Base-by-base conservation (phyloP, 306 rosid species). In the Quercus glauca region DNA sequence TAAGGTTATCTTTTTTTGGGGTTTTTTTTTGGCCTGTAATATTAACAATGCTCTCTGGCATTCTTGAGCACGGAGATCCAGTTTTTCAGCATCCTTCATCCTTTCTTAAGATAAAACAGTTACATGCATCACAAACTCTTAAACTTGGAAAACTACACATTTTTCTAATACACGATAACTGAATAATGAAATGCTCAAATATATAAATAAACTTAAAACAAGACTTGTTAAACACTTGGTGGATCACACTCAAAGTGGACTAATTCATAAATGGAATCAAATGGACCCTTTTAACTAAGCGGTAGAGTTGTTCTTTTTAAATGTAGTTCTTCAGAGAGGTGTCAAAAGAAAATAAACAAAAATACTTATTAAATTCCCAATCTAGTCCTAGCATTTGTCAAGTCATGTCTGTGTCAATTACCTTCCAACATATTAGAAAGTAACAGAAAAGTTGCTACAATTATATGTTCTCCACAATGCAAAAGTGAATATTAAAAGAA, bases 401-500 rank as follows among this genome's bases (percentile, higher is more conserved):
- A 73, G 74, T 60, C 8, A 26, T 55, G 49, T 29, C 73, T 6
- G 29, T 55, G 61, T 28, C 69, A 73, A 71, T 33, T 58, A 56
- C 35, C 69, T 52, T 55, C 49, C 51, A 37, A 72, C 19, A 76
- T 65, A 52, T 37, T 19, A 52, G 61, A 25, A 63, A 49, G 52
- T 74, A 33, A 68, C 18, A 78, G 10, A 33, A 41, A 74, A 59
- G 51, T 63, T 64, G 29, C 31, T 1, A 55, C 19, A 56, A 74
- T 55, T 69, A 52, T 43, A 59, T 21, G 55, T n/a, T 26, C 74
- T 25, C 61, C n/a, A 74, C 59, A 57, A 49, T 55, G 76, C 56
- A 73, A 73, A 75, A 76, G 45, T 13, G 51, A 29, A 29, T 52
- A 57, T 73, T 80, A 78, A 52, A 78, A 20, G 52, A 10, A 41